Evolutionary conservation across 1,284 basidiomycete species (phyloP), one percentile per base, ranked within the genome.

Genomic region (Trichosporon sp.): DNA sequence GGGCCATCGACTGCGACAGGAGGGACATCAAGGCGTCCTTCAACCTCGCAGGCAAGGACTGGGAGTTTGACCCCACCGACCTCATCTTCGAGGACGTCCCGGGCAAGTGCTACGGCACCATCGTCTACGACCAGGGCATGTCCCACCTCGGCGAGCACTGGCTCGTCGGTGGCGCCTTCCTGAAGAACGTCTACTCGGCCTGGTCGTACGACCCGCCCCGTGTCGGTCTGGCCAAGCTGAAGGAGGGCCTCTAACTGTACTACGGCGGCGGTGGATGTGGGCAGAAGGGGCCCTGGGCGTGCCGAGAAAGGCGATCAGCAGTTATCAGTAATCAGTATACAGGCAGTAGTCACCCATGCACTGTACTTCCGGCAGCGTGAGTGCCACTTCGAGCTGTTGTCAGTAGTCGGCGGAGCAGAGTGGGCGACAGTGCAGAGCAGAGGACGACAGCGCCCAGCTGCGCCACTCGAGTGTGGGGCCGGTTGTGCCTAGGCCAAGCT

Each of bases 1-100:
- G 58, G 53, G 25, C 58, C 31, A 64, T 70, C 79, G 86, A 95
- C 0, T 99, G 95, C 83, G 82, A 81, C 73, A 89, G 90, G 1
- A 75, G 78, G 5, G 89, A 95, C 66, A 86, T 86, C 67, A 62
- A 62, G 11, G 85, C 93, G 25, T 80, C 88, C 0, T 78, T 99
- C 69, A 87, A 88, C 0, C 98, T 97, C 77, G 68, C 31, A 4
- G 65, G 66, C 34, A 42, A 21, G 38, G 31, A 60, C 27, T 68
- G 62, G 64, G 18, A 29, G 11, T 42, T 68, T 9, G 42, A 65
- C 5, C 47, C 64, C 11, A 58, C 44, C 18, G 69, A 70, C 64
- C 32, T 65, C n/a, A 4, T 56, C 25, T 31, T 21, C 25, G 4
- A 7, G n/a, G 31, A n/a, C 42, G 18, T 29, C n/a, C 3, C 31